Evolutionary conservation across 1,139 yeast species (phyloP).

Genomic region (Williopsis jadinii): DNA sequence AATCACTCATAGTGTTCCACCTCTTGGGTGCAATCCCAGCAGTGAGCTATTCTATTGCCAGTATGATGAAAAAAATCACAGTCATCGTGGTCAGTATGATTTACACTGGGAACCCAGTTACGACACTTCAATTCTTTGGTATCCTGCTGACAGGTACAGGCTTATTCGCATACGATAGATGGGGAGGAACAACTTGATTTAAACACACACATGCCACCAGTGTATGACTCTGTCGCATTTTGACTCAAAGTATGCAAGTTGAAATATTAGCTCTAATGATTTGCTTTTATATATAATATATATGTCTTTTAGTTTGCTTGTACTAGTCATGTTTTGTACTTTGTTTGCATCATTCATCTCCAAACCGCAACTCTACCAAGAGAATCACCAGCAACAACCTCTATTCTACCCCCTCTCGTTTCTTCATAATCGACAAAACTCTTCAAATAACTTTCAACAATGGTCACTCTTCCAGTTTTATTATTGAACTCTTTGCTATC

Average conservation of each 20-base stretch:
- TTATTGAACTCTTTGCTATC: conserved; percentile 17
- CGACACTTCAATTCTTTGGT: conserved; percentile 54
- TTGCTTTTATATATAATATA: no score
- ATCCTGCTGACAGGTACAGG: conserved; percentile 48
- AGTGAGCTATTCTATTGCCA: conserved; percentile 88
- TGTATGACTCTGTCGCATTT: no score
- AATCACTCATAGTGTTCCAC: conserved; percentile 85
- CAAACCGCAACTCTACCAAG: conserved; percentile 28
- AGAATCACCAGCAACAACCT: conserved; percentile 30
- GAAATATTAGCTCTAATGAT: no score
- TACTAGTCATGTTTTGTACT: no score
- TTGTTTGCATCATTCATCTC: conserved; percentile 13
- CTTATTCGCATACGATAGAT: conserved; percentile 48
- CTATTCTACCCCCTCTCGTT: conserved; percentile 24
- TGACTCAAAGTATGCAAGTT: no score
- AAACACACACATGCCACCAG: neutral
- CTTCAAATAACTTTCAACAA: conserved; percentile 25
- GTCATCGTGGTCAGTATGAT: conserved; percentile 77
- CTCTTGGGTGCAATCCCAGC: conserved; percentile 87
- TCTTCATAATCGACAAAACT: conserved; percentile 26
- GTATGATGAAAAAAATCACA: conserved; percentile 80
- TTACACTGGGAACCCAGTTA: conserved; percentile 52
- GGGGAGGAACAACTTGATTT: conserved; percentile 40
- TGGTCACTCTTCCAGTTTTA: conserved; percentile 19
- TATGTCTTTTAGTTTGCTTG: no score